Evolutionary conservation across 306 rosid genomes (phyloP).

Genomic region (Acmispon strigosus): DNA sequence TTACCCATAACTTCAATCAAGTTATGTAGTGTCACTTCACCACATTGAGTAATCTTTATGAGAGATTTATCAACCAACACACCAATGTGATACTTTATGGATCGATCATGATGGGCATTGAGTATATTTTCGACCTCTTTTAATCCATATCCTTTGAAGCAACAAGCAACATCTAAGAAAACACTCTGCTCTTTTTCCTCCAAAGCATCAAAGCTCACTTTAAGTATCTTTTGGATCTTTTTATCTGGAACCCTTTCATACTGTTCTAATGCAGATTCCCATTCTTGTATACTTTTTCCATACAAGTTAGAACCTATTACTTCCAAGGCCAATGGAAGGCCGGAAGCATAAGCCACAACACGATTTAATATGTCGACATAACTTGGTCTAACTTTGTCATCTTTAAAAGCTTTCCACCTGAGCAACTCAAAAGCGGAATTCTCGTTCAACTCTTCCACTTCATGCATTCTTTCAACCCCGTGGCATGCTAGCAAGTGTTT

Average conservation of each 20-base stretch:
- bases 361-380: not conserved
- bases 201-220: conserved; percentile 17
- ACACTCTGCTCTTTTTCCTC: not conserved
- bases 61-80: conserved; percentile 2
- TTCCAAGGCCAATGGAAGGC: not conserved
- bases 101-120: not conserved
- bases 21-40: not conserved
- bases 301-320: not conserved
- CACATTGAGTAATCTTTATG: not conserved
- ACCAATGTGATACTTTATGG: not conserved
- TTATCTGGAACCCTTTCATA: not conserved
- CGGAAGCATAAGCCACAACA: not conserved
- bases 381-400: not conserved
- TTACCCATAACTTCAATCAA: not conserved
- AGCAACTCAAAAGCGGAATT: not conserved
- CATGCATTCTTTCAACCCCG: not conserved
- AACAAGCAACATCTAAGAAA: conserved; percentile 9
- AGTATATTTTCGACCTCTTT: not conserved
- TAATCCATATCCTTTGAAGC: not conserved
- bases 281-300: not conserved
- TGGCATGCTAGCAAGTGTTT: not conserved
- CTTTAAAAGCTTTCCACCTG: not conserved
- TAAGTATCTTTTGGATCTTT: not conserved
- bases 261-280: not conserved
- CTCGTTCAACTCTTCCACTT: not conserved